Evolutionary conservation across 2,329 filamentous ascomycete species (phyloP).

Genomic region (Pseudogymnoascus sp.): DNA sequence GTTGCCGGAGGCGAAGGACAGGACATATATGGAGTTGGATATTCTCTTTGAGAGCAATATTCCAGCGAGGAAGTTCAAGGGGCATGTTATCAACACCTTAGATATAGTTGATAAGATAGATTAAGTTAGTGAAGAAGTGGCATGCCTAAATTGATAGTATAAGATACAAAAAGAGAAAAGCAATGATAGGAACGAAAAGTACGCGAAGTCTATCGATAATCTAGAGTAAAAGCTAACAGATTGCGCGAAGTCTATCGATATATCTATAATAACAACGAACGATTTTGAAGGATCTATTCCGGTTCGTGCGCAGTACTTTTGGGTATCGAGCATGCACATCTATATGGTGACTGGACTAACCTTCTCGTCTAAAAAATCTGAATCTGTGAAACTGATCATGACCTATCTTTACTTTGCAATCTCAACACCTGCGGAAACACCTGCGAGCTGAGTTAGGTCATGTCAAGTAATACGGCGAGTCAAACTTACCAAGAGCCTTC

Average conservation of each 20-base stretch:
- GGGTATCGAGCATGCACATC: background rate
- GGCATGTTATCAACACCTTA: slow-evolving; percentile 1
- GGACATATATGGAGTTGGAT: slow-evolving; percentile 21
- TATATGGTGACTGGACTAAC: background rate
- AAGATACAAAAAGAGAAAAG: too few relatives aligned
- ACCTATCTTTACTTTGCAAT: background rate
- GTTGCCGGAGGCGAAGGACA: slow-evolving; percentile 29
- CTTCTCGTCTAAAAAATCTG: background rate
- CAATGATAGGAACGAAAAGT: too few relatives aligned
- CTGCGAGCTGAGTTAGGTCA: background rate
- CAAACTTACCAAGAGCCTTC: slow-evolving; percentile 15
- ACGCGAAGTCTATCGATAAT: too few relatives aligned
- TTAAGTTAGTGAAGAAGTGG: background rate
- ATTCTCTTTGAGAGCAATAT: slow-evolving; percentile 17
- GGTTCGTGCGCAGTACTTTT: background rate
- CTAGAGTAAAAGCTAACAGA: too few relatives aligned
- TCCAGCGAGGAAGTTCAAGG: slow-evolving; percentile 15
- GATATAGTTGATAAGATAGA: background rate
- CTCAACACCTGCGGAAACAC: background rate
- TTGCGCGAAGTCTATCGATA: too few relatives aligned
- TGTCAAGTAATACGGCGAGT: background rate
- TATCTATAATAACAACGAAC: background rate
- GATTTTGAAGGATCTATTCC: background rate
- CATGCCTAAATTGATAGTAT: too few relatives aligned
- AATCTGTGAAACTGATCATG: background rate